phyloP scores from a whole-genome alignment of 2,329 filamentous ascomycete species.

The Aspergillus luchuensis region DNA sequence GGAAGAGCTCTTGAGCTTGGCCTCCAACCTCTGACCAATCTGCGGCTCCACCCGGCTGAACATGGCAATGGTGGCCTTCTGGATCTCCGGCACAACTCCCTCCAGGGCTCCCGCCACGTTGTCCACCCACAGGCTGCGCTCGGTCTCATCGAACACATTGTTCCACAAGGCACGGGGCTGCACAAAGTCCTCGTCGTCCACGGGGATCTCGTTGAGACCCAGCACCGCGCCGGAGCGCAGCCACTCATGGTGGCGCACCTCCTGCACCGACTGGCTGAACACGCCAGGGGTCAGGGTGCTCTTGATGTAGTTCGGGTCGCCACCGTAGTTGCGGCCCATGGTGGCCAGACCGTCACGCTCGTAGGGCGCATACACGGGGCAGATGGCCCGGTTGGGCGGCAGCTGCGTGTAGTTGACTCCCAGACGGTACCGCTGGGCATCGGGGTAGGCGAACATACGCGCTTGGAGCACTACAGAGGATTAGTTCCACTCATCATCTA shows the following conservation, averaged over 20 bases:
- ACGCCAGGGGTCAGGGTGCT: conserved; percentile 28
- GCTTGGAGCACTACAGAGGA: conserved; percentile 55
- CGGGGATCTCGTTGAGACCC: conserved; percentile 26
- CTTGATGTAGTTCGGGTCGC: conserved; percentile 58
- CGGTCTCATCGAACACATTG: conserved; percentile 29
- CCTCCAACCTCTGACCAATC: conserved; percentile 23
- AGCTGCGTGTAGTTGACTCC: conserved; percentile 47
- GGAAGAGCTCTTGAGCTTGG: conserved; percentile 12
- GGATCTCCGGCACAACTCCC: conserved; percentile 23
- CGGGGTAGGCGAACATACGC: conserved; percentile 63
- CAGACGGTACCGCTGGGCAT: conserved; percentile 50
- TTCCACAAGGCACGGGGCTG: conserved; percentile 36
- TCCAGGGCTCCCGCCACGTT: conserved; percentile 30
- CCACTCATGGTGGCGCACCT: conserved; percentile 26
- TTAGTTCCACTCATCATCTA: too few species aligned
- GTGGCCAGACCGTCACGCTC: conserved; percentile 43
- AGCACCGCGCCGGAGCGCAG: conserved; percentile 24
- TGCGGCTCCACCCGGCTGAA: conserved; percentile 25
- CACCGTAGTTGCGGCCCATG: conserved; percentile 57
- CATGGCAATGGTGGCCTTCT: conserved; percentile 21
- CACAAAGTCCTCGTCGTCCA: conserved; percentile 35
- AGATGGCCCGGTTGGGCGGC: conserved; percentile 41
- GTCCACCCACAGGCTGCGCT: conserved; percentile 23
- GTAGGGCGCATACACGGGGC: conserved; percentile 55
- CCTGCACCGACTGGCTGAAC: conserved; percentile 17